Evolutionary conservation across 495 filamentous ascomycete species (phyloP).

Genomic region (Staphylotrichum longicolle): DNA sequence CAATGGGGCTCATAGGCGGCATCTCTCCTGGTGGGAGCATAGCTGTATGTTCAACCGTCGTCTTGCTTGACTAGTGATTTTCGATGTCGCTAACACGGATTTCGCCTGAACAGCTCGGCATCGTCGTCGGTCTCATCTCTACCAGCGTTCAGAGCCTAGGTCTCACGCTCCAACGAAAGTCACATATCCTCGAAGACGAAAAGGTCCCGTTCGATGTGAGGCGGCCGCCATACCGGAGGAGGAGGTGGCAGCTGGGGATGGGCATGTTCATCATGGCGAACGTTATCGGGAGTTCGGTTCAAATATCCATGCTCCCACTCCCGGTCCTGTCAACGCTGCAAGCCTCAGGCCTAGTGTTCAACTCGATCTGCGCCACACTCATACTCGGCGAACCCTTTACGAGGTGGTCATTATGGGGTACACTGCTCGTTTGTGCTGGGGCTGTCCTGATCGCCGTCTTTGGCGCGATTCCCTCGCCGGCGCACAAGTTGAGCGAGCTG

Average conservation of each 20-base stretch:
- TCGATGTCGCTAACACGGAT: constrained; percentile 21
- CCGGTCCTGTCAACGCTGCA: constrained; percentile 95
- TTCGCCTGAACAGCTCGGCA: constrained; percentile 64
- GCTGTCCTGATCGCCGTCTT: constrained; percentile 90
- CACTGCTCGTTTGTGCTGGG: constrained; percentile 78
- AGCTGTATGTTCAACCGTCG: constrained; percentile 58
- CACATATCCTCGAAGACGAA: constrained; percentile 95
- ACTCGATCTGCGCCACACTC: constrained; percentile 92
- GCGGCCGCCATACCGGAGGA: constrained; percentile 82
- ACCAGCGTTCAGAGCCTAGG: constrained; percentile 93
- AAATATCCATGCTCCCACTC: constrained; percentile 93
- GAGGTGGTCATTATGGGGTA: constrained; percentile 82
- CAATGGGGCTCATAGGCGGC: constrained; percentile 75
- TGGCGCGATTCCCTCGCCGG: constrained; percentile 91
- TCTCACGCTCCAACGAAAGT: constrained; percentile 97
- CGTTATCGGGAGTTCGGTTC: constrained; percentile 89
- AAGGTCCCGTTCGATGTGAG: constrained; percentile 75
- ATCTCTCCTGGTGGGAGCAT: constrained; percentile 85
- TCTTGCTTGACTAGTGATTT: neutral
- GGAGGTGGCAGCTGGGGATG: constrained; percentile 98
- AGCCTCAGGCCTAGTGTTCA: constrained; percentile 95
- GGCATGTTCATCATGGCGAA: constrained; percentile 95
- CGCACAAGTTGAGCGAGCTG: constrained; percentile 81
- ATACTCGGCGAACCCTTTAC: constrained; percentile 95
- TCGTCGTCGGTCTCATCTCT: constrained; percentile 87